A percentile compares a stretch with the other conserved stretches of the same genome.
Conservation (phyloP, 140 eudicot genomes). For the Cichorium intybus region DNA sequence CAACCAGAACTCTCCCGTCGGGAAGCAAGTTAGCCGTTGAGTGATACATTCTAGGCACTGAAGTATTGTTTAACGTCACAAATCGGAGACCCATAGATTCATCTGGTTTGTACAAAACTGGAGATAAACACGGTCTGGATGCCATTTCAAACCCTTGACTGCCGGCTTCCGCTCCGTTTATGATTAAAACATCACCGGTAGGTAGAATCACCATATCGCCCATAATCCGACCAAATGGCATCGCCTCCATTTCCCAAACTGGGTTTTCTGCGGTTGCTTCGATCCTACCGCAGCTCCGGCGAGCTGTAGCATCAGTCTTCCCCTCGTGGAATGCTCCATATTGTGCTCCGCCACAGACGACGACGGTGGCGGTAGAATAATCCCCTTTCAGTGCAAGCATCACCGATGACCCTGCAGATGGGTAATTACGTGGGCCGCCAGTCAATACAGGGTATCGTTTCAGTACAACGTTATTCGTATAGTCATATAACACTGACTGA, state of each 20-base stretch:
- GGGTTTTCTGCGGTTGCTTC: slow-evolving; percentile 47
- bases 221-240: slow-evolving; percentile 76
- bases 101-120: slow-evolving; percentile 61
- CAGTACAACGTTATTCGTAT: slow-evolving; percentile 25
- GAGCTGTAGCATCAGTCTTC: slow-evolving; percentile 44
- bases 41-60: slow-evolving; percentile 67
- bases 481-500: slow-evolving; percentile 54
- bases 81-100: slow-evolving; percentile 57
- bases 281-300: slow-evolving; percentile 70
- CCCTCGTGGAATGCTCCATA: slow-evolving; percentile 50
- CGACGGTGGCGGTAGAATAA: slow-evolving; percentile 51
- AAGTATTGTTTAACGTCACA: slow-evolving; percentile 41
- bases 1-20: slow-evolving; percentile 61
- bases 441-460: slow-evolving; percentile 42
- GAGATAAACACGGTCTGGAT: slow-evolving; percentile 55
- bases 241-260: slow-evolving; percentile 84
- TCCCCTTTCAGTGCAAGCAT: slow-evolving; percentile 66
- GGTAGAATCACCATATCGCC: slow-evolving; percentile 90
- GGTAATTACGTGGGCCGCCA: slow-evolving; percentile 87
- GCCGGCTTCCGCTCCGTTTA: slow-evolving; percentile 79
- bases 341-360: slow-evolving; percentile 77
- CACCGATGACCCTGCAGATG: slow-evolving; percentile 78
- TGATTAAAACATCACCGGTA: slow-evolving; percentile 51
- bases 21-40: slow-evolving; percentile 77
- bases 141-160: slow-evolving; percentile 69